These are phyloP conservation scores for Hypomontagnella monticulosa DNA, from an alignment of 495 filamentous ascomycete species.

Conservation along the genomic window DNA sequence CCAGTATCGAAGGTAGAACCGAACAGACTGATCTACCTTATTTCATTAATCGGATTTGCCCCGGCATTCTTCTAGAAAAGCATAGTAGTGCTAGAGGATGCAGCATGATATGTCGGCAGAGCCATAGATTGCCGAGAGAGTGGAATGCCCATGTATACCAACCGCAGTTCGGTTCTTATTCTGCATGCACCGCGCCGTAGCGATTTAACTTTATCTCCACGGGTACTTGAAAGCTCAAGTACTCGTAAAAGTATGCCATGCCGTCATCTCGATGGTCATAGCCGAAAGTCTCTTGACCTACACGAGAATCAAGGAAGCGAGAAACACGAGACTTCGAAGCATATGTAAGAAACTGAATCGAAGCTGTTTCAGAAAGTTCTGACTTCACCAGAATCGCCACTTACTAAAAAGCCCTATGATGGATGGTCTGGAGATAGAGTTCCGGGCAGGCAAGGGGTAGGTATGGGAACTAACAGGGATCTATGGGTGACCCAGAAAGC, in stretches of 20 bases:
- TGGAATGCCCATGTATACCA: no score
- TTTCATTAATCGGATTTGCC: no score
- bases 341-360: slow-evolving; percentile 10
- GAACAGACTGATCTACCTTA: no score
- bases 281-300: neutral
- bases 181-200: neutral
- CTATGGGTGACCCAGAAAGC: neutral
- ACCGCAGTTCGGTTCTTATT: no score
- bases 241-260: slow-evolving; percentile 10
- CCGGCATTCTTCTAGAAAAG: no score
- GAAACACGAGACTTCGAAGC: slow-evolving; percentile 18
- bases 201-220: neutral
- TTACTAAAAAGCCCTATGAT: neutral
- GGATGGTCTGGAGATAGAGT: no score
- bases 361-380: slow-evolving; percentile 35
- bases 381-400: slow-evolving; percentile 1
- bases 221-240: neutral
- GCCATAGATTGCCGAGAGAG: no score
- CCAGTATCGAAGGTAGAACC: no score
- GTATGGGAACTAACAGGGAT: slow-evolving; percentile 18
- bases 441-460: slow-evolving; percentile 14
- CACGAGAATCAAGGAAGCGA: slow-evolving; percentile 11
- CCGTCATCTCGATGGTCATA: slow-evolving; percentile 20
- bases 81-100: no score
- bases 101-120: no score